These are phyloP conservation scores for Vitis labrusca DNA, from an alignment of 164 flowering plant genomes.

Conservation along the genomic window DNA sequence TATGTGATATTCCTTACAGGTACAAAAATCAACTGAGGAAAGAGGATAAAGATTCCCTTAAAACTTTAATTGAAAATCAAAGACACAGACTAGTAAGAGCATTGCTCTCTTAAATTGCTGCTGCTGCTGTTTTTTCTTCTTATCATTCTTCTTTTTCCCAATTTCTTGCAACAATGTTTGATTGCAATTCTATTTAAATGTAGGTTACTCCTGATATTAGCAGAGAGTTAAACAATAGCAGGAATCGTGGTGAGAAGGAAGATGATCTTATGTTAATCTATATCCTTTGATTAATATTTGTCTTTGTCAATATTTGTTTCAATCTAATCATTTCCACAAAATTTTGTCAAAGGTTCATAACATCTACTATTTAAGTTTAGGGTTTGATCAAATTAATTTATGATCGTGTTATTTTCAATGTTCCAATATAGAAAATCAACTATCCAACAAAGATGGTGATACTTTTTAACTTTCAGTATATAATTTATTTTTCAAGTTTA, in stretches of 20 bases:
- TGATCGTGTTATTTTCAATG: too few relatives aligned
- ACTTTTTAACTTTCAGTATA: too few relatives aligned
- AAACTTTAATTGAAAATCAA: conserved; percentile 59
- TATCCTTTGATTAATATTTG: conserved; percentile 52
- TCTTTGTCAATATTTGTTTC: too few relatives aligned
- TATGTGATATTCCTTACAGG: conserved; percentile 35
- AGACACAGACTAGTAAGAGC: conserved; percentile 64
- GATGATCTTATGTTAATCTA: conserved; percentile 60
- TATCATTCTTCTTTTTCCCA: too few relatives aligned
- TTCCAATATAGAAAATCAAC: too few relatives aligned
- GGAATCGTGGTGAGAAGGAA: conserved; percentile 82
- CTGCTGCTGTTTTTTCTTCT: too few relatives aligned
- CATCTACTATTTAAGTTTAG: too few relatives aligned
- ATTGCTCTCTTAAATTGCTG: background rate
- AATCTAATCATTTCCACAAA: too few relatives aligned
- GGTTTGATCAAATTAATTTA: too few relatives aligned
- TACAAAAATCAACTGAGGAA: conserved; percentile 73
- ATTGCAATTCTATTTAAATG: conserved; percentile 8
- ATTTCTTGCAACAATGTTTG: background rate
- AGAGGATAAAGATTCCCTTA: conserved; percentile 73
- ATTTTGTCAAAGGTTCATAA: too few relatives aligned
- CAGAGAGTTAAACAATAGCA: conserved; percentile 77
- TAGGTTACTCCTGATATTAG: conserved; percentile 90
- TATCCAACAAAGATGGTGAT: too few relatives aligned
- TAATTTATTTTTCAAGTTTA: too few relatives aligned